Evolutionary conservation across 495 filamentous ascomycete species (phyloP).

Genomic region (Neurospora africana): DNA sequence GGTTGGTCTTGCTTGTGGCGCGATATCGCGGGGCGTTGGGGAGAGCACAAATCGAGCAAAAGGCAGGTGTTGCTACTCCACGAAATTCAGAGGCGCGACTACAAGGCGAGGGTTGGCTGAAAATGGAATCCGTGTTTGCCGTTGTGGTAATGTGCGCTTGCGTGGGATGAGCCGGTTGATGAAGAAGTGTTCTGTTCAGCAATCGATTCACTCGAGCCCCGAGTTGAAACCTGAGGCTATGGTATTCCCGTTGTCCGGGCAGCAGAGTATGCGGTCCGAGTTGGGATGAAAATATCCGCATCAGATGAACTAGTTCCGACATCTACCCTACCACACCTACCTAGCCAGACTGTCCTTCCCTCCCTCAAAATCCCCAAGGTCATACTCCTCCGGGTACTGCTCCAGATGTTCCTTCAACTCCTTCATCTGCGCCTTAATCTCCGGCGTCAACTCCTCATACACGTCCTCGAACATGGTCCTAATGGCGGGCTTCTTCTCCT

Average conservation of each 20-base stretch:
- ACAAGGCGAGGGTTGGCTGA: background rate
- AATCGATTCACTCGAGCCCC: background rate
- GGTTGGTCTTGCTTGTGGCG: background rate
- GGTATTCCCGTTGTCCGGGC: background rate
- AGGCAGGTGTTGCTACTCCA: background rate
- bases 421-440: conserved; percentile 66
- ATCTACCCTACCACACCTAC: background rate
- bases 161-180: background rate
- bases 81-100: background rate
- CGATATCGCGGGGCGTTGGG: background rate
- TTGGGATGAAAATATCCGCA: background rate
- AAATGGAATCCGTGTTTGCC: background rate
- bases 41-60: background rate
- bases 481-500: conserved; percentile 76
- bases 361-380: conserved; percentile 64
- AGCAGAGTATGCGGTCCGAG: background rate
- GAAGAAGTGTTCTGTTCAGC: background rate
- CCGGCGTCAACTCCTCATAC: conserved; percentile 79
- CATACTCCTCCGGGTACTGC: conserved; percentile 89
- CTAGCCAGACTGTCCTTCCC: conserved; percentile 53
- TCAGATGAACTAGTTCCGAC: background rate
- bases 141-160: background rate
- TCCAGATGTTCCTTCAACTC: conserved; percentile 67
- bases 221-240: background rate
- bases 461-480: conserved; percentile 74